phyloP scores from a whole-genome alignment of 495 filamentous ascomycete genomes.

The Hypoxylon subgilvum region DNA sequence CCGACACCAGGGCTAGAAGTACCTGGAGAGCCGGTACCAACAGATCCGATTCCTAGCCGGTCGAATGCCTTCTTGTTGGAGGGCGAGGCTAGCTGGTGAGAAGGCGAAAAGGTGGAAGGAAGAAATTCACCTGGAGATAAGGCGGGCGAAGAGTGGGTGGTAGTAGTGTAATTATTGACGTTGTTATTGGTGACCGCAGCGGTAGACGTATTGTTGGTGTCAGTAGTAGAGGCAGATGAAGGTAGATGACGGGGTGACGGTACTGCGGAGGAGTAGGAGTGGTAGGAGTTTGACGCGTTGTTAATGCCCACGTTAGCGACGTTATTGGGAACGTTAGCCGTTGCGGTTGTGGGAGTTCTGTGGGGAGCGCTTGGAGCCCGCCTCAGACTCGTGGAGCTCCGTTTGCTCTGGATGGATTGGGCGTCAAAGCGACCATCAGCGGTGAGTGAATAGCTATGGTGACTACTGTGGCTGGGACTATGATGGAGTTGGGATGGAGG shows the following conservation, averaged over 20 bases:
- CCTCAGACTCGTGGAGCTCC: slow-evolving; percentile 64
- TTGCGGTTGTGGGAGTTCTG: slow-evolving; percentile 50
- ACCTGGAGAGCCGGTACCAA: slow-evolving; percentile 21
- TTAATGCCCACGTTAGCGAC: slow-evolving; percentile 27
- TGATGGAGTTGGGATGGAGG: slow-evolving; percentile 50
- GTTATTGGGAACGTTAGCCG: slow-evolving; percentile 28
- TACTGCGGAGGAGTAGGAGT: slow-evolving; percentile 36
- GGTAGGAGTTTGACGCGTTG: slow-evolving; percentile 38
- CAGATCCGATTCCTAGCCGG: slow-evolving; percentile 29
- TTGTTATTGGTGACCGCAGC: neutral
- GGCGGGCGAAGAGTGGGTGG: slow-evolving; percentile 45
- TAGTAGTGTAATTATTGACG: slow-evolving; percentile 14
- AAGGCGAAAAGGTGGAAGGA: slow-evolving; percentile 47
- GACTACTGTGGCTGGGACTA: no score
- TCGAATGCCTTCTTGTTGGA: slow-evolving; percentile 13
- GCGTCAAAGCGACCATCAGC: slow-evolving; percentile 58
- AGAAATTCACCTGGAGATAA: slow-evolving; percentile 45
- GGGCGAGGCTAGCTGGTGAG: slow-evolving; percentile 55
- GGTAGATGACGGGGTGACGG: slow-evolving; percentile 51
- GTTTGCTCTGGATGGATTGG: slow-evolving; percentile 60
- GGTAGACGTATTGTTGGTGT: neutral
- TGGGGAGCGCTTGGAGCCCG: slow-evolving; percentile 74
- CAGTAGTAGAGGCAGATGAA: slow-evolving; percentile 9
- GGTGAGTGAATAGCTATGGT: slow-evolving; percentile 47
- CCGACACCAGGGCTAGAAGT: slow-evolving; percentile 30